A percentile compares a stretch with the other conserved stretches of the same genome.
Evolutionary conservation across 768 basidiomycete species (phyloP).

Genomic region (Mycena rosella): DNA sequence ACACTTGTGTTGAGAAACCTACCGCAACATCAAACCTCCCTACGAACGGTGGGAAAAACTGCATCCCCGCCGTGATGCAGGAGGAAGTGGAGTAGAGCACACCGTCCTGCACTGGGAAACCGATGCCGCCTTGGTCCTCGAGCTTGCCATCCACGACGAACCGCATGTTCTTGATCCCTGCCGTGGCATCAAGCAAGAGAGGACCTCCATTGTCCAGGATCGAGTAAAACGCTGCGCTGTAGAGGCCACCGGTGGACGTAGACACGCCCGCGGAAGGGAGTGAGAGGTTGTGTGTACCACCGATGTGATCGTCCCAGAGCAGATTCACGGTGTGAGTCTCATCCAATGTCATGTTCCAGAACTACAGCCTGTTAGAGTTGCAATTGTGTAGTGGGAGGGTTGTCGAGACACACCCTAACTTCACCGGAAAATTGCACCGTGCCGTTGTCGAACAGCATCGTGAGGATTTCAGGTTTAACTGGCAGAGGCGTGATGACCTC

Average conservation of each 20-base stretch:
- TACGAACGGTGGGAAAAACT: neutral
- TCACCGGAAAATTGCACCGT: neutral
- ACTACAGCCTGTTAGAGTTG: slow-evolving; percentile 4
- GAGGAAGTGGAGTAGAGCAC: slow-evolving; percentile 9
- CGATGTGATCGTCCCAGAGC: slow-evolving; percentile 17
- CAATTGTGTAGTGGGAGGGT: neutral
- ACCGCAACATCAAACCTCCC: slow-evolving; percentile 13
- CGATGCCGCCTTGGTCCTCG: slow-evolving; percentile 15
- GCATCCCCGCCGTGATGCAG: neutral
- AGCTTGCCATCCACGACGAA: slow-evolving; percentile 7
- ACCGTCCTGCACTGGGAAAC: slow-evolving; percentile 15
- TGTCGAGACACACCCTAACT: slow-evolving; percentile 13
- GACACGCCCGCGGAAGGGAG: neutral
- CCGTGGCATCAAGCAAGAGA: neutral
- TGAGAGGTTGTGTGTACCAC: neutral
- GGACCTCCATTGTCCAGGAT: neutral
- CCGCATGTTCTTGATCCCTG: slow-evolving; percentile 14
- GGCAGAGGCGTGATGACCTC: slow-evolving; percentile 18
- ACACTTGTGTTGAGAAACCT: slow-evolving; percentile 5
- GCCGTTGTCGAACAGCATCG: neutral
- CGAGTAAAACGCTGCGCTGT: slow-evolving; percentile 1
- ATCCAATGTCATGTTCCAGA: slow-evolving; percentile 16
- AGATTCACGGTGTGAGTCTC: neutral
- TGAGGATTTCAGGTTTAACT: neutral
- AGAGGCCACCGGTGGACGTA: neutral